phyloP scores from a whole-genome alignment of 2,329 filamentous ascomycete species.

The Ophiostoma populinum region DNA sequence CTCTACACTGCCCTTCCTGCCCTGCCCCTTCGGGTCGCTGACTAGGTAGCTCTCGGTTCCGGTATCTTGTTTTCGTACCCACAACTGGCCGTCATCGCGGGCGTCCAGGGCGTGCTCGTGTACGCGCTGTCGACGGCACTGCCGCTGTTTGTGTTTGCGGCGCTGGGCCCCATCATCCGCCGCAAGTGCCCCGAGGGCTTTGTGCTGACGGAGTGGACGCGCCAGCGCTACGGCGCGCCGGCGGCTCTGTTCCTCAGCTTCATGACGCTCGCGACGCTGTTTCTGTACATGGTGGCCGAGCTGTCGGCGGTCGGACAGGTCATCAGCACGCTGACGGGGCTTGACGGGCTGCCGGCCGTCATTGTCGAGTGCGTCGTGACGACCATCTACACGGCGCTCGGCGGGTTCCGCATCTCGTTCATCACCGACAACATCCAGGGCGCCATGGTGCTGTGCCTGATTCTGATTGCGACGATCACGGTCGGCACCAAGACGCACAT shows the following conservation, averaged over 20 bases:
- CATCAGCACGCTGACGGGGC: constrained; percentile 53
- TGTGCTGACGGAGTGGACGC: constrained; percentile 69
- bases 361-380: constrained; percentile 65
- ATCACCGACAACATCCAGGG: constrained; percentile 72
- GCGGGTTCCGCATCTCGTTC: constrained; percentile 72
- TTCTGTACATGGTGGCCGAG: constrained; percentile 76
- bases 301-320: constrained; percentile 69
- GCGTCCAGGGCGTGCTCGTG: constrained; percentile 60
- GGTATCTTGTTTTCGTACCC: constrained; percentile 73
- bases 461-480: constrained; percentile 62
- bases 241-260: constrained; percentile 59
- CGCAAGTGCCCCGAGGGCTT: constrained; percentile 70
- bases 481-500: constrained; percentile 61
- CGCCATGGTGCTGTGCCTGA: constrained; percentile 56
- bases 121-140: constrained; percentile 58
- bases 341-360: constrained; percentile 56
- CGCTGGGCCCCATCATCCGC: constrained; percentile 59
- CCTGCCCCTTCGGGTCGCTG: constrained; percentile 18
- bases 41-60: constrained; percentile 56
- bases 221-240: constrained; percentile 55
- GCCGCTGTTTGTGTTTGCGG: constrained; percentile 58
- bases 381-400: constrained; percentile 67
- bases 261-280: constrained; percentile 64
- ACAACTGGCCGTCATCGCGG: constrained; percentile 60
- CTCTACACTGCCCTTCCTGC: constrained; percentile 3